phyloP scores from a whole-genome alignment of 2,329 filamentous ascomycete species.

The Emericellopsis cladophorae region DNA sequence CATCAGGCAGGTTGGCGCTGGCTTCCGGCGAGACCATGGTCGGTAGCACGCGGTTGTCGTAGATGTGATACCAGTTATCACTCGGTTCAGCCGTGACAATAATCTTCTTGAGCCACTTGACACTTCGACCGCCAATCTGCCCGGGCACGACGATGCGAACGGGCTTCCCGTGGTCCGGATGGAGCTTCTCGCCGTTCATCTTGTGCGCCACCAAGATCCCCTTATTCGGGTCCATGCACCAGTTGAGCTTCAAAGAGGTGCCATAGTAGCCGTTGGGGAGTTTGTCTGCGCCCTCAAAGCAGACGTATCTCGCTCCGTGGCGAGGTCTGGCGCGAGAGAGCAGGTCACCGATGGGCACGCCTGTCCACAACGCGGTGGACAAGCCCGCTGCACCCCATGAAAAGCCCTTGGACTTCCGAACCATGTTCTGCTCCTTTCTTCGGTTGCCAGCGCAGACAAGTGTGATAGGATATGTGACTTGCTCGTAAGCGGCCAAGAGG shows the following conservation, averaged over 20 bases:
- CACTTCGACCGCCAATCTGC: conserved; percentile 82
- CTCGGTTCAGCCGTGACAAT: conserved; percentile 68
- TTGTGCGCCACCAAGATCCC: conserved; percentile 80
- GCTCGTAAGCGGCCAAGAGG: conserved; percentile 61
- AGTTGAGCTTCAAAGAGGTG: conserved; percentile 77
- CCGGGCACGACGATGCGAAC: conserved; percentile 75
- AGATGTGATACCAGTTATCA: conserved; percentile 92
- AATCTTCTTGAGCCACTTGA: conserved; percentile 82
- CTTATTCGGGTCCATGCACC: conserved; percentile 71
- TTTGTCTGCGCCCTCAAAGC: conserved; percentile 83
- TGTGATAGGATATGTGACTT: conserved; percentile 76
- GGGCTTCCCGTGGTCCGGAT: conserved; percentile 78
- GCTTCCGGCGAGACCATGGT: conserved; percentile 77
- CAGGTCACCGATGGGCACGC: conserved; percentile 62
- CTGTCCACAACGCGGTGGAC: conserved; percentile 81
- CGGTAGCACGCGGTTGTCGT: conserved; percentile 82
- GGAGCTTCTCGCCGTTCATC: conserved; percentile 77
- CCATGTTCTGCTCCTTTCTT: conserved; percentile 83
- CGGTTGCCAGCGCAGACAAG: conserved; percentile 87
- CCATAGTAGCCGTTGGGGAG: conserved; percentile 83
- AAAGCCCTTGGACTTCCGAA: conserved; percentile 85
- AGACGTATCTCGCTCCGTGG: conserved; percentile 66
- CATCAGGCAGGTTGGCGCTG: conserved; percentile 57
- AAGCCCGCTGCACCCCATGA: conserved; percentile 85
- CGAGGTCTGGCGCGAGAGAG: conserved; percentile 55